Evolutionary conservation across 768 basidiomycete species (phyloP).

Genomic region (Candolleomyces efflorescens): DNA sequence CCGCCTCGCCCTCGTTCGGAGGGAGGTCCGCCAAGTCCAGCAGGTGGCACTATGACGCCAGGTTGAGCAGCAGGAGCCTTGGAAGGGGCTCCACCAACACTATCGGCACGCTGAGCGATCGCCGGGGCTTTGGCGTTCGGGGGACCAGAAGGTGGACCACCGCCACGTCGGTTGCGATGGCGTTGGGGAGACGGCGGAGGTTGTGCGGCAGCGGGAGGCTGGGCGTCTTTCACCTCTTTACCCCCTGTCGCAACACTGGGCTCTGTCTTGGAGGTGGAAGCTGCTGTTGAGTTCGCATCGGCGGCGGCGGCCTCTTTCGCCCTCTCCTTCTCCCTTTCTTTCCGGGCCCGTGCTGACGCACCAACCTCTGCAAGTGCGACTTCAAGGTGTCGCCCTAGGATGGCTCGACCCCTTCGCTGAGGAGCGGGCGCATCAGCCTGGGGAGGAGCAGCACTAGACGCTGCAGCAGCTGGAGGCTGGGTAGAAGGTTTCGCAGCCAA

Average conservation of each 20-base stretch:
- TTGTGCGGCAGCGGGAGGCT: conserved; percentile 11
- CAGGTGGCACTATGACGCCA: conserved; percentile 1
- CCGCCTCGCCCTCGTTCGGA: conserved; percentile 6
- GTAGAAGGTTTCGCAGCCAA: conserved; percentile 12
- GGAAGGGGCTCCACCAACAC: neutral
- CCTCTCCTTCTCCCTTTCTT: conserved; percentile 20
- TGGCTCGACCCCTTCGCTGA: conserved; percentile 47
- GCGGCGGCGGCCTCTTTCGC: neutral
- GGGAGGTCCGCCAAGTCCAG: neutral
- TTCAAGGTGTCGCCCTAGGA: conserved; percentile 68
- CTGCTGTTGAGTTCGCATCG: neutral
- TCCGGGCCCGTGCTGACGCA: conserved; percentile 31
- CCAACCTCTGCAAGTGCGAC: conserved; percentile 66
- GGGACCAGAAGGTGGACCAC: conserved; percentile 9
- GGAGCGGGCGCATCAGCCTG: conserved; percentile 7
- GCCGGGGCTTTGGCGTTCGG: conserved; percentile 9
- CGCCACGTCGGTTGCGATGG: conserved; percentile 17
- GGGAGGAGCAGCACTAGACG: conserved; percentile 11
- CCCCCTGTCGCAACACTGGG: conserved; percentile 19
- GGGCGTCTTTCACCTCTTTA: conserved; percentile 11
- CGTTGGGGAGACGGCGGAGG: conserved; percentile 13
- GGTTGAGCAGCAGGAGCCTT: neutral
- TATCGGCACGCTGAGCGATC: neutral
- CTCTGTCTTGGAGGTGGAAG: neutral
- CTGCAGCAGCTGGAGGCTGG: conserved; percentile 5